Evolutionary conservation across 805 yeast genomes (phyloP).

Genomic region (Zygotorulaspora florentina): DNA sequence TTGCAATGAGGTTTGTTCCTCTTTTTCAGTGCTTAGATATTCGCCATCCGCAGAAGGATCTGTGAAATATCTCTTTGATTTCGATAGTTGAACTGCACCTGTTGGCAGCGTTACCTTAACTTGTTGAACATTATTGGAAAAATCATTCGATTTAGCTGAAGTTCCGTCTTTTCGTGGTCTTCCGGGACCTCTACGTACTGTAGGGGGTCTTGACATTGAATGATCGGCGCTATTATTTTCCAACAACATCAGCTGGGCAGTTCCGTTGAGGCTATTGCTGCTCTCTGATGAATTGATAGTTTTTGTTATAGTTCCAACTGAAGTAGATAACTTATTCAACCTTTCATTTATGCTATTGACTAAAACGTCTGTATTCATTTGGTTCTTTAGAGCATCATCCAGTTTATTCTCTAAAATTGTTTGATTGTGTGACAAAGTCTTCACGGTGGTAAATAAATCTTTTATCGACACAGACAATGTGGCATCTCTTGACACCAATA

Average conservation of each 20-base stretch:
- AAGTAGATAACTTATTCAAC: conserved; percentile 14
- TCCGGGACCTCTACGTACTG: conserved; percentile 33
- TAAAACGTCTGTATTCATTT: conserved; percentile 34
- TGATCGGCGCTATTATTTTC: conserved; percentile 2
- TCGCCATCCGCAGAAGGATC: conserved; percentile 23
- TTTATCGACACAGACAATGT: conserved; percentile 19
- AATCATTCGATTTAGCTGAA: conserved; percentile 2
- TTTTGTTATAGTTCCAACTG: conserved; percentile 7
- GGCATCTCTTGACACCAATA: conserved; percentile 19
- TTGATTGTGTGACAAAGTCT: conserved; percentile 33
- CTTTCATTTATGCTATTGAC: conserved; percentile 30
- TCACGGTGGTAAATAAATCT: conserved; percentile 26
- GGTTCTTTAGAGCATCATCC: conserved; percentile 35
- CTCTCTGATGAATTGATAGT: conserved; percentile 1
- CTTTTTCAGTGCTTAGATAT: conserved; percentile 1
- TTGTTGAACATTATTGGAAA: conserved; percentile 7
- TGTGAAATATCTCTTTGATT: conserved; percentile 30
- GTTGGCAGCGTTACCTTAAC: conserved; percentile 27
- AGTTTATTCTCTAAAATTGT: conserved; percentile 34
- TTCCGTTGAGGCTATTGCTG: not conserved
- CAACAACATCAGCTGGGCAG: not conserved
- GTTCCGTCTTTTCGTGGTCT: conserved; percentile 31
- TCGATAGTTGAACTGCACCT: conserved; percentile 28
- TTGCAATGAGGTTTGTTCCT: conserved; percentile 7
- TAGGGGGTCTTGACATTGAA: conserved; percentile 9